These are phyloP conservation scores for Paramecium caudatum DNA, from an alignment of 73 alveolate species.

Conservation along the genomic window DNA sequence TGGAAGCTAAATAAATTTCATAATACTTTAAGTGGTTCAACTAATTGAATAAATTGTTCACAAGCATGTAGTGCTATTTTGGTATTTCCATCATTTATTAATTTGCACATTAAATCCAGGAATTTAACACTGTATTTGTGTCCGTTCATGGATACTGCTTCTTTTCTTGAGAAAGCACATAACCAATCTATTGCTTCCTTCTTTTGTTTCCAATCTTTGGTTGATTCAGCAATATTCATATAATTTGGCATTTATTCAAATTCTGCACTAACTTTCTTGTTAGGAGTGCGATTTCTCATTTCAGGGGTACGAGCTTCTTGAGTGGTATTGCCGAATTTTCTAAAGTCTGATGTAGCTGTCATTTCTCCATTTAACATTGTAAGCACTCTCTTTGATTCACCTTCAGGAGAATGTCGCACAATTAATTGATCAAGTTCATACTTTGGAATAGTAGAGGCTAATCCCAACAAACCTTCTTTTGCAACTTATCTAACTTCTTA, in stretches of 20 bases:
- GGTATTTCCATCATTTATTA: conserved; percentile 67
- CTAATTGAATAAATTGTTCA: conserved; percentile 39
- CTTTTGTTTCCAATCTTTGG: conserved; percentile 69
- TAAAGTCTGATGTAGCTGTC: conserved; percentile 7
- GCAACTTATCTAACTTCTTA: conserved; percentile 58
- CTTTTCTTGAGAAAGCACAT: conserved; percentile 43
- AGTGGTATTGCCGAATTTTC: conserved; percentile 16
- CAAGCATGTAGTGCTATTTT: conserved; percentile 62
- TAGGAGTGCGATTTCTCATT: conserved; percentile 56
- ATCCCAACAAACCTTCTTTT: conserved; percentile 37
- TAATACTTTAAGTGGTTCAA: conserved; percentile 60
- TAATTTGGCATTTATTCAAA: conserved; percentile 69
- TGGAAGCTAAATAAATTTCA: neutral
- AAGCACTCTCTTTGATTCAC: neutral
- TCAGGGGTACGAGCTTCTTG: conserved; percentile 38
- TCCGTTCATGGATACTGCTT: conserved; percentile 37
- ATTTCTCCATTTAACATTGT: conserved; percentile 40
- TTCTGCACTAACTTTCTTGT: conserved; percentile 39
- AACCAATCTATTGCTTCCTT: conserved; percentile 60
- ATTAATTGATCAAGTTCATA: conserved; percentile 28
- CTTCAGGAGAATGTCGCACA: conserved; percentile 2
- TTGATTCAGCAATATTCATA: conserved; percentile 41
- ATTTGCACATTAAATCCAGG: conserved; percentile 37
- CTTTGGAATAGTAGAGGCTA: neutral
- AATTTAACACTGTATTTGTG: conserved; percentile 69